Evolutionary conservation across 371 early-diverging fungal genomes (phyloP), one percentile per base, ranked within the genome.

Genomic region (Cokeromyces recurvatus): DNA sequence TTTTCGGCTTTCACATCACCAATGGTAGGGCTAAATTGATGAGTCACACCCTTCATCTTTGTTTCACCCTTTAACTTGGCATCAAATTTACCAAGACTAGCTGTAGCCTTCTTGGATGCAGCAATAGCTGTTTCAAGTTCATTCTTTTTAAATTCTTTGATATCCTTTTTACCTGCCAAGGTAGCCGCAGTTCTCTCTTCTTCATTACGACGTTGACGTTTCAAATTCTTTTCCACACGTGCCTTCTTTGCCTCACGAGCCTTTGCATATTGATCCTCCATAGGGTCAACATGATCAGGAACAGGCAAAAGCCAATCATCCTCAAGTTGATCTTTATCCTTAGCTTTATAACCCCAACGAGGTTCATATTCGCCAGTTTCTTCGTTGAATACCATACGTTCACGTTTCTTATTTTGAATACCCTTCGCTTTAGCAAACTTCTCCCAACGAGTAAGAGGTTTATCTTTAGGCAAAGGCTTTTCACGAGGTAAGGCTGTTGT

Each of bases 341-440:
- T 89, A 32, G 77, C 68, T 45, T 86, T 81, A 71, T 91, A 96
- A 29, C 99, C 99, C 79, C 84, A 98, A 38, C 90, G 80, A 43
- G 94, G 94, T 25, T 79, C 79, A 68, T 89, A 95, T 59, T 95
- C 90, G 47, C 89, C 85, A 52, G 78, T 71, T 2, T 76, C 86
- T 50, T 98, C 98, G 63, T 97, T 92, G 63, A 62, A 96, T 35
- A 85, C 91, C 80, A 90, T 82, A 12, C 86, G 76, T 4, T 82
- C 79, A 63, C 84, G 84, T 71, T 95, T 95, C 62, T 71, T 81
- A 52, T 93, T 95, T 64, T 84, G 80, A 58, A 99, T 98, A 19
- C 98, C 98, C 79, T 99, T 99, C 55, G 80, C 78, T 67, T 92
- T 89, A 51, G 99, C 99, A 74, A 99, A 99, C 79, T 89, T 90